Percentiles rank a stretch among this genome's conserved stretches.
These are phyloP conservation scores for Fistulifera pelliculosa DNA, from an alignment of 108 stramenopile genomes.

Conservation along the genomic window DNA sequence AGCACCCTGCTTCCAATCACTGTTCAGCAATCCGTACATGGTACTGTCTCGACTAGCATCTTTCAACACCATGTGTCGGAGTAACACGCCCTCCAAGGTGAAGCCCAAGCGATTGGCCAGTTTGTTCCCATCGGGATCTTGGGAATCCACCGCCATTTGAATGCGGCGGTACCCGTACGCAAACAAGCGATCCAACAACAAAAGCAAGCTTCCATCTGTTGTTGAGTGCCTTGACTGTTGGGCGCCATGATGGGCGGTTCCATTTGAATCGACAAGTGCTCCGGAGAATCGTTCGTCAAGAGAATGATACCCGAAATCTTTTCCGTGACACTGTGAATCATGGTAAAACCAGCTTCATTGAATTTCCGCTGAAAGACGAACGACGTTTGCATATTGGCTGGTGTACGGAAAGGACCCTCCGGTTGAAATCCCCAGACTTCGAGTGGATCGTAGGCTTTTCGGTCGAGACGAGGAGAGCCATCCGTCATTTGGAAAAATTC, in stretches of 20 bases:
- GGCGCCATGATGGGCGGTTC: slow-evolving; percentile 67
- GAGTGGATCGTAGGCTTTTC: slow-evolving; percentile 53
- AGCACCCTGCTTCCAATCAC: slow-evolving; percentile 81
- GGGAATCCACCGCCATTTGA: slow-evolving; percentile 59
- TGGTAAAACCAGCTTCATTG: slow-evolving; percentile 66
- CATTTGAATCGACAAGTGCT: slow-evolving; percentile 60
- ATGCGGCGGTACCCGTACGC: slow-evolving; percentile 75
- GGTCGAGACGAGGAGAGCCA: slow-evolving; percentile 39
- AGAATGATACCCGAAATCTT: slow-evolving; percentile 54
- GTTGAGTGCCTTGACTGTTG: slow-evolving; percentile 34
- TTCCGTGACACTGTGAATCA: slow-evolving; percentile 61
- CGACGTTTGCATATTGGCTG: slow-evolving; percentile 32
- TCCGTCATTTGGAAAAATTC: slow-evolving; percentile 52
- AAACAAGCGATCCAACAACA: slow-evolving; percentile 71
- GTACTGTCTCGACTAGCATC: slow-evolving; percentile 68
- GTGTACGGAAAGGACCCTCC: slow-evolving; percentile 55
- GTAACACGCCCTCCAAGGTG: slow-evolving; percentile 55
- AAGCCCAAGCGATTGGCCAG: slow-evolving; percentile 61
- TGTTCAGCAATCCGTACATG: slow-evolving; percentile 80
- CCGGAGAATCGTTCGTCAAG: slow-evolving; percentile 58
- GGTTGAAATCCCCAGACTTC: slow-evolving; percentile 81
- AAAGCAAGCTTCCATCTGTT: slow-evolving; percentile 74
- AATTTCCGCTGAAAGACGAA: slow-evolving; percentile 41
- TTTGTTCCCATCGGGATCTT: slow-evolving; percentile 44
- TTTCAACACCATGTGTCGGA: slow-evolving; percentile 73